Base-by-base conservation (phyloP, 176 grass and related monocot species). In the Aechmea fasciata region DNA sequence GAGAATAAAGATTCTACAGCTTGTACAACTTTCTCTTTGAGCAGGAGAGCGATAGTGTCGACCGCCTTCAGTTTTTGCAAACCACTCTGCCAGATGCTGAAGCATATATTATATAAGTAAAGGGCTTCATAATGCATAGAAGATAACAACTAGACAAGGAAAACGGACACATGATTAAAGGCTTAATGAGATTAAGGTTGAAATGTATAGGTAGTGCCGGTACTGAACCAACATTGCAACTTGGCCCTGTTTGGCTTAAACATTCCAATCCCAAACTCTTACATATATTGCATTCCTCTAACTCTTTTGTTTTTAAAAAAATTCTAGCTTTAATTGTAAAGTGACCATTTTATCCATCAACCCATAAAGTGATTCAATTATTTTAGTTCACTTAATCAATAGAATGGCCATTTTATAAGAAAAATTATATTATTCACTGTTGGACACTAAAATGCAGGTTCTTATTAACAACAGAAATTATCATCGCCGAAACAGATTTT, bases 41-140 rank as follows among this genome's bases (percentile, higher is more conserved):
- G 17, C 18, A 26, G 13, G 19, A 50, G 18, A 8, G 23, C 13
- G 25, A 77, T 57, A 20, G 53, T 59, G 41, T 17, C 50, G 9
- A 69, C 9, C 10, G 13, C 49, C 19, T 69, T 77, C 75, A 69
- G 33, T 61, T 77, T 69, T 69, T 69, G 75, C 33, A 57, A 62
- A 13, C 75, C 41, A 49, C 15, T 61, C 19, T 69, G 50, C 66
- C 66, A 63, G 19, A 77, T 52, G 52, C 75, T 77, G 51, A n/a
- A 48, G 67, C 20, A 14, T 59, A 49, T 5, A 33, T 53, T 17
- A 28, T 14, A 69, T 9, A 50, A 9, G 28, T 61, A 49, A 52
- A 22, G 20, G 10, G 24, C 17, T 19, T 63, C 17, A 33, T 20
- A 49, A 9, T 18, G 15, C 20, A 61, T 15, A 61, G 55, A 61